A percentile compares a stretch with the other conserved stretches of the same genome.
Conservation (phyloP, 441 rosid species). For the Populus hybrid region DNA sequence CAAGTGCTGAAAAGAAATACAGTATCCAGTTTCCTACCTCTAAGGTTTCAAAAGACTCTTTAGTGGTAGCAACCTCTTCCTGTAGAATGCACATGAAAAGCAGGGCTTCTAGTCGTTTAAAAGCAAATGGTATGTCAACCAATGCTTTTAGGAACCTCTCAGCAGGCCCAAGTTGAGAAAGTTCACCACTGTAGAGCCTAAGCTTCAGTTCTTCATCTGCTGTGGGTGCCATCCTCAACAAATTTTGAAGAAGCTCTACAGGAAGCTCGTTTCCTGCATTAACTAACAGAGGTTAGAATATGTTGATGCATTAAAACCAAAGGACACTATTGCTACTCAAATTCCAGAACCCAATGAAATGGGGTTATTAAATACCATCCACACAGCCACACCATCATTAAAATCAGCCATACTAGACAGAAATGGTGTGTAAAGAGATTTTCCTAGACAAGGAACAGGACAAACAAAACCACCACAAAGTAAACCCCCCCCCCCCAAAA, state of each 20-base stretch:
- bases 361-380: background rate
- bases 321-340: slow-evolving; percentile 7
- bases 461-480: background rate
- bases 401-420: background rate
- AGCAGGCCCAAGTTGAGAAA: slow-evolving; percentile 82
- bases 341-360: background rate
- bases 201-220: slow-evolving; percentile 90
- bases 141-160: slow-evolving; percentile 85
- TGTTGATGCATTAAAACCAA: slow-evolving; percentile 7
- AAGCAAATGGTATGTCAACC: slow-evolving; percentile 79
- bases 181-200: slow-evolving; percentile 69
- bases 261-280: slow-evolving; percentile 89
- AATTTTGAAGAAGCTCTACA: slow-evolving; percentile 69
- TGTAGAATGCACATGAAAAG: slow-evolving; percentile 75
- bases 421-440: background rate
- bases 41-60: slow-evolving; percentile 67
- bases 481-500: background rate
- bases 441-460: background rate
- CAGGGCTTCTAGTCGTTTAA: slow-evolving; percentile 74
- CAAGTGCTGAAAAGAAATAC: slow-evolving; percentile 4
- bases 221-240: slow-evolving; percentile 92
- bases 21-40: slow-evolving; percentile 55
- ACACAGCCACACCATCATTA: background rate
- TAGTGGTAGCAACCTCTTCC: slow-evolving; percentile 62
- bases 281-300: slow-evolving; percentile 30